These are phyloP conservation scores for Elsinoe arachidis DNA, from an alignment of 2,329 filamentous ascomycete genomes.

Conservation along the genomic window DNA sequence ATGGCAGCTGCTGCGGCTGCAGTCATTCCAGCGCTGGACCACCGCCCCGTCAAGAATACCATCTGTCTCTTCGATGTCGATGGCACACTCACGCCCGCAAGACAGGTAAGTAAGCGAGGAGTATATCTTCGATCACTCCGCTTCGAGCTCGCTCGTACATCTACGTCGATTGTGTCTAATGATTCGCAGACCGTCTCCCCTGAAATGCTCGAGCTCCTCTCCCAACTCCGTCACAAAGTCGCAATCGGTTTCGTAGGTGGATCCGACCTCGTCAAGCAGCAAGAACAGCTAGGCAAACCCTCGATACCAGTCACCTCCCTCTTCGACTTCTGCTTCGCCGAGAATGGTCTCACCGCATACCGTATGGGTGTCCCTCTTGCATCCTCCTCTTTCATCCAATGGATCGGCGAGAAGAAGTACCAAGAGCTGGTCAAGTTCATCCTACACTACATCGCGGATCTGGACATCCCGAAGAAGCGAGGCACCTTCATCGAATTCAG, in stretches of 20 bases:
- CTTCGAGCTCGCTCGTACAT: no score
- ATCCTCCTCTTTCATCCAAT: conserved; percentile 79
- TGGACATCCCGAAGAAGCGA: conserved; percentile 74
- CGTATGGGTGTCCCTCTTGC: conserved; percentile 69
- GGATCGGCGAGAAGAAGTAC: conserved; percentile 79
- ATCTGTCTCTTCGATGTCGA: conserved; percentile 96
- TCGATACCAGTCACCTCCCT: conserved; percentile 65
- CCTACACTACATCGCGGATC: conserved; percentile 74
- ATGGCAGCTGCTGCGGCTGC: conserved; percentile 34
- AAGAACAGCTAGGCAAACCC: conserved; percentile 78
- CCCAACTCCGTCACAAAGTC: conserved; percentile 72
- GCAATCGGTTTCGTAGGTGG: conserved; percentile 90
- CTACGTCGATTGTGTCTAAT: no score
- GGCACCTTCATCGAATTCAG: conserved; percentile 83
- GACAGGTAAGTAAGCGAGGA: conserved; percentile 49
- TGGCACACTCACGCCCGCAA: conserved; percentile 75
- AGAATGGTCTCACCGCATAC: conserved; percentile 91
- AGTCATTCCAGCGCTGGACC: conserved; percentile 63
- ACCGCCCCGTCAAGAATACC: conserved; percentile 84
- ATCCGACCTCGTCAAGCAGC: conserved; percentile 85
- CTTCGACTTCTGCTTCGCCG: conserved; percentile 96
- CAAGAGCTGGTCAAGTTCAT: conserved; percentile 68
- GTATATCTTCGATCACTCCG: no score
- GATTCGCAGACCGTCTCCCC: conserved; percentile 54
- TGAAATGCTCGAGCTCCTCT: conserved; percentile 76